Percentiles rank a stretch among this genome's conserved stretches.
Conservation (phyloP, 805 yeast genomes). For the Starmerella potacharoeniae region DNA sequence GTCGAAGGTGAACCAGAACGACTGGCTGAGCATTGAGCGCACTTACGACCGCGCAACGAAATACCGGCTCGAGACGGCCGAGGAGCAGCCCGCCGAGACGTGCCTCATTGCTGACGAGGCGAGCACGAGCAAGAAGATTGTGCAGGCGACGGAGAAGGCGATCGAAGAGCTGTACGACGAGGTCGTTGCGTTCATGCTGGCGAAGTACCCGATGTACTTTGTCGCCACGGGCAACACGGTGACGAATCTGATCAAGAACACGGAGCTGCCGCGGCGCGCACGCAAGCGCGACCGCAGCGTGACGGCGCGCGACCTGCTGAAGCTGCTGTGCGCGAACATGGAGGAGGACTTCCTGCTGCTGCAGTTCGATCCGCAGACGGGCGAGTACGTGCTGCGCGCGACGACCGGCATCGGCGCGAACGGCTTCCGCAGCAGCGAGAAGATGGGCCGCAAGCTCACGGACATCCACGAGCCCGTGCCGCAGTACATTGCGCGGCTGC, state of each 20-base stretch:
- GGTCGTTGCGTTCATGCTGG: conserved; percentile 32
- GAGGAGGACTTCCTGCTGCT: conserved; percentile 55
- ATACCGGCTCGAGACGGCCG: conserved; percentile 26
- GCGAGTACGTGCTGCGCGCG: conserved; percentile 42
- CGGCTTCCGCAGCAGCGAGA: conserved; percentile 56
- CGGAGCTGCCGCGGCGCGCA: conserved; percentile 16
- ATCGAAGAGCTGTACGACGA: conserved; percentile 42
- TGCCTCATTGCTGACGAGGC: conserved; percentile 10
- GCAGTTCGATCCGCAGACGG: conserved; percentile 13
- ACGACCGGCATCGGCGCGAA: conserved; percentile 56
- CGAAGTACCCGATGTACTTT: conserved; percentile 47
- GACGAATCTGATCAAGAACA: conserved; percentile 14
- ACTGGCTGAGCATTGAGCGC: conserved; percentile 52
- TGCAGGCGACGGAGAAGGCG: conserved; percentile 28
- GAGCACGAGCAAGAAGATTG: conserved; percentile 5
- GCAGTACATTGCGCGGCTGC: conserved; percentile 44
- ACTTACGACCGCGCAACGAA: conserved; percentile 31
- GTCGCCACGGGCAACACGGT: conserved; percentile 22
- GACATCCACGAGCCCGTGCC: conserved; percentile 66
- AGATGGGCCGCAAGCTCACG: conserved; percentile 44
- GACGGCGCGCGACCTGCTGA: conserved; percentile 12
- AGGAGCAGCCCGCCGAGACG: conserved; percentile 8
- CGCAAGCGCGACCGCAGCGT: conserved; percentile 3
- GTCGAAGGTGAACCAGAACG: conserved; percentile 37
- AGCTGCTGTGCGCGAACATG: conserved; percentile 28